These are phyloP conservation scores for Penicillium mononematosum DNA, from an alignment of 495 filamentous ascomycete genomes.

Conservation along the genomic window DNA sequence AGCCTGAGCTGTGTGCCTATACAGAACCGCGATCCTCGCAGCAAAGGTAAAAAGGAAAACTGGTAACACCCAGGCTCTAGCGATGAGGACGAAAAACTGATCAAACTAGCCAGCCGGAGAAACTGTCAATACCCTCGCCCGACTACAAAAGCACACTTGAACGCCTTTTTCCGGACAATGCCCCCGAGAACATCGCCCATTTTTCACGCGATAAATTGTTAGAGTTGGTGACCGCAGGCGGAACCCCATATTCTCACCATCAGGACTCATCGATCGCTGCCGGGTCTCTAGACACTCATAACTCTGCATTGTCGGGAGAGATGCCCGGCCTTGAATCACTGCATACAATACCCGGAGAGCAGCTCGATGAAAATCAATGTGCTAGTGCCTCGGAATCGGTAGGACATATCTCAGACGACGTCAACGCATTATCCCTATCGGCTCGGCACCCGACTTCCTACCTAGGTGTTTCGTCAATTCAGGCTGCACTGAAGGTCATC, in stretches of 20 bases:
- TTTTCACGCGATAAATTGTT: constrained; percentile 21
- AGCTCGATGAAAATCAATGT: constrained; percentile 7
- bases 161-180: constrained; percentile 22
- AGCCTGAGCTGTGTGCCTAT: constrained; percentile 18
- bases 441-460: constrained; percentile 56
- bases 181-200: constrained; percentile 18
- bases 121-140: not conserved
- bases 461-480: constrained; percentile 64
- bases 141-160: constrained; percentile 15
- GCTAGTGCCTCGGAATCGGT: constrained; percentile 10
- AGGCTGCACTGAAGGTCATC: constrained; percentile 47
- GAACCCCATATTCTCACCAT: constrained; percentile 7
- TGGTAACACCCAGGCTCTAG: not conserved
- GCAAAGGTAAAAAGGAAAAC: constrained; percentile 7
- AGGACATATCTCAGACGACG: constrained; percentile 54
- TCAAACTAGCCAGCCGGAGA: constrained; percentile 15
- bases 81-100: not conserved
- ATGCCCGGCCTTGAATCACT: constrained; percentile 19
- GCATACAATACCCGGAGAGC: constrained; percentile 22
- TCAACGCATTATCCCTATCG: constrained; percentile 64
- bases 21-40: constrained; percentile 13
- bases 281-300: constrained; percentile 13
- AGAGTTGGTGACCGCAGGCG: constrained; percentile 13
- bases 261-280: constrained; percentile 13
- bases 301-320: constrained; percentile 16